Base-by-base conservation (phyloP, 2,329 filamentous ascomycete genomes). In the Neonectria coccinea region DNA sequence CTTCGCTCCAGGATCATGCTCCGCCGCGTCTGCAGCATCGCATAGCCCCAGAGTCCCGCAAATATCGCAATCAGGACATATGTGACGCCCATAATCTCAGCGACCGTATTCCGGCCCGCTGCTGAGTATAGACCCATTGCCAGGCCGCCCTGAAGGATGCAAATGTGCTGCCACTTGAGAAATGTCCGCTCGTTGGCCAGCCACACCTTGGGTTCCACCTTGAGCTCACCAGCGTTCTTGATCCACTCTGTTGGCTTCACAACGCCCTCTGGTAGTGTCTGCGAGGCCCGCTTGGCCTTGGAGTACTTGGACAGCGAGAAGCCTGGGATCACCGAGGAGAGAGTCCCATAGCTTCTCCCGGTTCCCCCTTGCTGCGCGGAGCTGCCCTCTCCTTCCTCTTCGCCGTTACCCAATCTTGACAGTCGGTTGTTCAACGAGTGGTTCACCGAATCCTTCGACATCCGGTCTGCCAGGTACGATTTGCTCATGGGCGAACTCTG, bases 181-280 rank as follows among this genome's bases (percentile, higher is more conserved):
- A 97, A 99, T 0, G 96, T 99, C 66, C 96, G 91, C 81, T 99
- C 95, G 79, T 99, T 99, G 59, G 96, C 96, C 62, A 99, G 90
- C 95, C 96, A 99, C 31, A 99, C 95, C 81, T 99, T 99, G 66
- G 93, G 94, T 82, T 99, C 96, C 62, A 99, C 93, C 76, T 94
- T 92, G 69, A 98, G 87, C 39, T 94, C 92, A 3, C 96, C 95
- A 36, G 91, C 88, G 79, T 99, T 97, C 83, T 99, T 99, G 84
- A 99, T 92, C 90, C 95, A 97, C 69, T 89, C 86, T 9, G 87
- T 88, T 2, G 96, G 96, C 75, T 97, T 90, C 22, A 88, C 88
- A n/a, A 99, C 93, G 33, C 96, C 96, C 27, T 94, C 92, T 0
- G 96, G 96, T 3, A 98, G 84, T 56, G 85, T 80, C 44, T 71